Conservation (phyloP, 441 rosid species). For the Isatis lusitanica region DNA sequence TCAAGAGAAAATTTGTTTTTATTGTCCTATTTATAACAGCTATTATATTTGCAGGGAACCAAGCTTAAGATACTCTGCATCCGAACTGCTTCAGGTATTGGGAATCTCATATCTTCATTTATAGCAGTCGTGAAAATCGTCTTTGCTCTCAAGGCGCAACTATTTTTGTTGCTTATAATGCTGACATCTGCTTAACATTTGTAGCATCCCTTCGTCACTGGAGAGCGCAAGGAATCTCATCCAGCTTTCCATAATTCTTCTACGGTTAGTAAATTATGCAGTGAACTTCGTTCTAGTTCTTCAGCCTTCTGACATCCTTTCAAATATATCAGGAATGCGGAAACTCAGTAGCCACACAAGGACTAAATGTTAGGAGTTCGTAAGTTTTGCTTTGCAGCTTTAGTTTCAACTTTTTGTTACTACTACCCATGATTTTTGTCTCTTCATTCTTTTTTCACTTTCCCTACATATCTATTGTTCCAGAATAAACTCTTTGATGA, state of each 20-base stretch:
- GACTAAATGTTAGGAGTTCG: conserved; percentile 46
- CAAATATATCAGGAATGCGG: conserved; percentile 48
- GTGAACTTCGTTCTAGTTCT: conserved; percentile 16
- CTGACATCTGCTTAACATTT: conserved; percentile 16
- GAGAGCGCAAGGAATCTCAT: conserved; percentile 51
- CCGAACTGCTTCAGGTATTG: conserved; percentile 63
- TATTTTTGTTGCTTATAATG: not conserved
- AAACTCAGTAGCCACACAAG: conserved; percentile 46
- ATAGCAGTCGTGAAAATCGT: conserved; percentile 17
- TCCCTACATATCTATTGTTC: conserved; percentile 11
- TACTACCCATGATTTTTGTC: not conserved
- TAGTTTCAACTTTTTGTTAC: not conserved
- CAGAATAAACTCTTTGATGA: conserved; percentile 53
- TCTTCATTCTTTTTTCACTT: conserved; percentile 28
- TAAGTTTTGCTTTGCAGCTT: conserved; percentile 40
- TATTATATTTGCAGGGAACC: conserved; percentile 53
- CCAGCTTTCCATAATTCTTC: conserved; percentile 41
- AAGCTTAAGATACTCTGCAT: conserved; percentile 52
- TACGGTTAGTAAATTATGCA: conserved; percentile 41
- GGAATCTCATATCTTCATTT: conserved; percentile 16
- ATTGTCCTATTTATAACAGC: conserved; percentile 17
- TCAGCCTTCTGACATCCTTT: conserved; percentile 24
- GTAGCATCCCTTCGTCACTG: conserved; percentile 70
- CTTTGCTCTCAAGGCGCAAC: conserved; percentile 2
- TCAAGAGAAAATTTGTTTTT: not conserved